Conservation (phyloP, 257 asterid genomes). For the Solanum medicagineum region DNA sequence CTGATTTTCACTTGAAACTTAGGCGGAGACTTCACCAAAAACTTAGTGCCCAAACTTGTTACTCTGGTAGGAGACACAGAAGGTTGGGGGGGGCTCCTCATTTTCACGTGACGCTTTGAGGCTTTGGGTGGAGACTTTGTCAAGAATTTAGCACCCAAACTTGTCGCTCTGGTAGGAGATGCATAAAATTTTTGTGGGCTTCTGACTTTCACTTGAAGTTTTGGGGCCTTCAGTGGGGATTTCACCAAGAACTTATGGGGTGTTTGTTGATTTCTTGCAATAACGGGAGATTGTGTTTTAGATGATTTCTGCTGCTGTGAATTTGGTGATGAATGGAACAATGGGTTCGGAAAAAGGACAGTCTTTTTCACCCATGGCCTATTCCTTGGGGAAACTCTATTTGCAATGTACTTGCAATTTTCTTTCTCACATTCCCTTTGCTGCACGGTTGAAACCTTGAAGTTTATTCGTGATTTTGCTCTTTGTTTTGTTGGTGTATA, state of each 20-base stretch:
- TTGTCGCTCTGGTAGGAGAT: conserved; percentile 17
- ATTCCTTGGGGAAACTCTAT: conserved; percentile 73
- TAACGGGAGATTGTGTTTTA: conserved; percentile 53
- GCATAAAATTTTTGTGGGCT: conserved; percentile 28
- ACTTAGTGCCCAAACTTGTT: background rate
- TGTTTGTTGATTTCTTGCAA: conserved; percentile 26
- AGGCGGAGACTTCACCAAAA: conserved; percentile 58
- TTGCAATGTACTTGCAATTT: conserved; percentile 54
- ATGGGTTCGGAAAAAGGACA: conserved; percentile 77
- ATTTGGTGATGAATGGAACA: conserved; percentile 55
- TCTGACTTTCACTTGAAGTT: conserved; percentile 29
- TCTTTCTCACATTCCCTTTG: conserved; percentile 46
- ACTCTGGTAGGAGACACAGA: conserved; percentile 19
- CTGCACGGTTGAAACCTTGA: conserved; percentile 46
- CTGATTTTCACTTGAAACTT: conserved; percentile 40
- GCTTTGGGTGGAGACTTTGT: conserved; percentile 47
- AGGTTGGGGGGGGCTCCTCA: conserved; percentile 35
- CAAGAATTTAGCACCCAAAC: conserved; percentile 34
- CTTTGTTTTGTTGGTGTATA: conserved; percentile 27
- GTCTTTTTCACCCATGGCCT: conserved; percentile 83
- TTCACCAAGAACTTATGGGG: conserved; percentile 85
- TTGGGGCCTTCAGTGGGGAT: conserved; percentile 35
- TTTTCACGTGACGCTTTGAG: conserved; percentile 38
- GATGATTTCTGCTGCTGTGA: conserved; percentile 29
- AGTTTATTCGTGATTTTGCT: conserved; percentile 67